Base-by-base conservation (phyloP, 164 flowering plant species). In the Umbellularia californica region DNA sequence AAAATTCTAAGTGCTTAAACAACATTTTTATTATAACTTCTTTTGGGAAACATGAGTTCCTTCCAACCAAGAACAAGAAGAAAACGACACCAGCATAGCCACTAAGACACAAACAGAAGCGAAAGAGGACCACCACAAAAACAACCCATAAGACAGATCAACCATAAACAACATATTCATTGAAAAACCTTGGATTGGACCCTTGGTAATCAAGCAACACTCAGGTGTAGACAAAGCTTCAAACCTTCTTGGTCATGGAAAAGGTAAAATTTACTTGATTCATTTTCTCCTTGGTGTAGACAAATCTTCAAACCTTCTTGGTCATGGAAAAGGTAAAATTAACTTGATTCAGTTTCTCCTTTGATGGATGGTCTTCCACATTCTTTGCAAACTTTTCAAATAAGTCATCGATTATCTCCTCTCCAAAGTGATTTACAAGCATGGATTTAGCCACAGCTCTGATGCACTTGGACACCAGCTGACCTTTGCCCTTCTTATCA, bases 371-470 rank as follows among this genome's bases (percentile, higher is more conserved):
- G 28, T 27, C 28, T 2, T 27, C 28, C 68, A 86, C 85, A 7
- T 82, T 50, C 27, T 78, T 66, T 0, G 41, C 81, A 23, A 69
- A 83, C 60, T 84, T 79, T 28, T 17, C n/a, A 50, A 88, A 88
- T 14, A 88, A 71, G 2, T 74, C 78, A 35, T 86, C 87, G 81
- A 88, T 80, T 2, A 83, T 68, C 0, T 77, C 73, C 9, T 30
- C 20, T 5, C 87, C 92, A 71, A 88, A 88, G 66, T 87, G 86
- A 27, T 41, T 27, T 22, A 71, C 81, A 14, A 88, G 68, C 85
- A 88, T 79, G 11, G 90, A 75, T 72, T 88, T 90, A 33, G 76
- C 77, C 75, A 86, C 90, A 0, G 87, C 88, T 68, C 90, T 75
- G n/a, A 83, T 74, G 6, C 75, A 81, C 79, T 78, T 86, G 0